These are phyloP conservation scores for Vigna mungo DNA, from an alignment of 306 rosid species.

Conservation along the genomic window DNA sequence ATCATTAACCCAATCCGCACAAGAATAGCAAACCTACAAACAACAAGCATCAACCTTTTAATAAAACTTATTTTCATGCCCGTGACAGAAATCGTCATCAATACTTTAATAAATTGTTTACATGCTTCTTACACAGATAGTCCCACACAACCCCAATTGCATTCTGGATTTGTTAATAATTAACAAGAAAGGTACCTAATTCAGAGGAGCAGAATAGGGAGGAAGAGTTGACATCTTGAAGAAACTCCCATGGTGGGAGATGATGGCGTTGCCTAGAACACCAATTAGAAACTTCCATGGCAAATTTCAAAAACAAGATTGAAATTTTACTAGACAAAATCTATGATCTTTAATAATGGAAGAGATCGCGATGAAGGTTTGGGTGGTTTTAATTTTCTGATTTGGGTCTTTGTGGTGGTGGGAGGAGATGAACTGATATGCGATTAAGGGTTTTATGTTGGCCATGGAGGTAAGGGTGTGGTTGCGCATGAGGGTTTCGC, in stretches of 20 bases:
- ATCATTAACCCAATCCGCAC: too few relatives aligned
- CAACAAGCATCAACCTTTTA: not conserved
- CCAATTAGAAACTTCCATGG: not conserved
- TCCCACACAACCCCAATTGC: not conserved
- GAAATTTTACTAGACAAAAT: not conserved
- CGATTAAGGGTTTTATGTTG: too few relatives aligned
- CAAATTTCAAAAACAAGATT: not conserved
- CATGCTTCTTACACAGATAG: not conserved
- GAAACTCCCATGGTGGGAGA: slow-evolving; percentile 91
- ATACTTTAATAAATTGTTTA: not conserved
- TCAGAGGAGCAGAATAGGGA: slow-evolving; percentile 42
- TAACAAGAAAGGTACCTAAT: too few relatives aligned
- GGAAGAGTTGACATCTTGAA: slow-evolving; percentile 49
- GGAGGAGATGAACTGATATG: too few relatives aligned
- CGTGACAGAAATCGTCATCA: not conserved
- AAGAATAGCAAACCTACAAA: too few relatives aligned
- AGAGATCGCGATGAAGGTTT: too few relatives aligned
- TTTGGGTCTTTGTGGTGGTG: too few relatives aligned
- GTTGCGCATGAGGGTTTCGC: too few relatives aligned
- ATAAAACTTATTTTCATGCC: not conserved
- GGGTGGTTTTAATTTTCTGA: too few relatives aligned
- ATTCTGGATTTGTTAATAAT: not conserved
- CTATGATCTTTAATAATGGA: not conserved
- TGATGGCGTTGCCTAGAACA: slow-evolving; percentile 66
- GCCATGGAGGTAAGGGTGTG: too few relatives aligned